Conservation (phyloP, 768 basidiomycete species). For the Pilatotrama ljubarskyi region DNA sequence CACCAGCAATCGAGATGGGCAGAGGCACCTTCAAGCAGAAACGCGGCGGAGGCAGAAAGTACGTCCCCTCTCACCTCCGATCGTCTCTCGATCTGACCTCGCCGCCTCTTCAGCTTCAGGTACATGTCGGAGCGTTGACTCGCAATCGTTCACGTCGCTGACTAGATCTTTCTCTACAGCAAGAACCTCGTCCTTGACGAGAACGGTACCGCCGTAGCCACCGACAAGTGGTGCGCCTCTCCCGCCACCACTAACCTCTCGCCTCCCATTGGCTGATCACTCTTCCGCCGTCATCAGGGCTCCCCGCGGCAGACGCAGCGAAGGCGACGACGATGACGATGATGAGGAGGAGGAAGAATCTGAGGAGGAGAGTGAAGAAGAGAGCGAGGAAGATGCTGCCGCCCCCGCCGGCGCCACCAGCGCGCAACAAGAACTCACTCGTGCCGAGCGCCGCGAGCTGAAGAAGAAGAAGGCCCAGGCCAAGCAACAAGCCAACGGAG, state of each 20-base stretch:
- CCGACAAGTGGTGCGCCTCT: conserved; percentile 46
- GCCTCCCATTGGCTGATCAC: conserved; percentile 11
- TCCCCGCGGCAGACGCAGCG: conserved; percentile 23
- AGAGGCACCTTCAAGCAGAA: conserved; percentile 83
- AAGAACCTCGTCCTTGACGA: conserved; percentile 60
- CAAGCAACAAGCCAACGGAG: conserved; percentile 41
- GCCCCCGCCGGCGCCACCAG: conserved; percentile 29
- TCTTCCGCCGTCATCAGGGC: conserved; percentile 8
- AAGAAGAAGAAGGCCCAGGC: conserved; percentile 76
- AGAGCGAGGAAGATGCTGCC: conserved; percentile 42
- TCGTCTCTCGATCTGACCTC: conserved; percentile 9
- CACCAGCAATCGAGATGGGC: conserved; percentile 22
- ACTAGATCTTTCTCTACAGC: conserved; percentile 35
- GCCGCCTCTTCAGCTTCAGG: conserved; percentile 57
- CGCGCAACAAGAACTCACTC: conserved; percentile 58
- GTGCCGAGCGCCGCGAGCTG: conserved; percentile 72
- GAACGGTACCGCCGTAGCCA: conserved; percentile 54
- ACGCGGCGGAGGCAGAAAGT: conserved; percentile 81
- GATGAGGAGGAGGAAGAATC: conserved; percentile 42
- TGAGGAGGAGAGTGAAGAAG: conserved; percentile 44
- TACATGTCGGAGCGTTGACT: conserved; percentile 30
- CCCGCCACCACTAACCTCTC: conserved; percentile 3
- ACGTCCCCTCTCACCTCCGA: conserved; percentile 11
- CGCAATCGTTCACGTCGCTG: conserved; percentile 12
- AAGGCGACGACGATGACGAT: conserved; percentile 30